These are phyloP conservation scores for Epichloe brachyelytri DNA, from an alignment of 2,329 filamentous ascomycete genomes.

Conservation along the genomic window DNA sequence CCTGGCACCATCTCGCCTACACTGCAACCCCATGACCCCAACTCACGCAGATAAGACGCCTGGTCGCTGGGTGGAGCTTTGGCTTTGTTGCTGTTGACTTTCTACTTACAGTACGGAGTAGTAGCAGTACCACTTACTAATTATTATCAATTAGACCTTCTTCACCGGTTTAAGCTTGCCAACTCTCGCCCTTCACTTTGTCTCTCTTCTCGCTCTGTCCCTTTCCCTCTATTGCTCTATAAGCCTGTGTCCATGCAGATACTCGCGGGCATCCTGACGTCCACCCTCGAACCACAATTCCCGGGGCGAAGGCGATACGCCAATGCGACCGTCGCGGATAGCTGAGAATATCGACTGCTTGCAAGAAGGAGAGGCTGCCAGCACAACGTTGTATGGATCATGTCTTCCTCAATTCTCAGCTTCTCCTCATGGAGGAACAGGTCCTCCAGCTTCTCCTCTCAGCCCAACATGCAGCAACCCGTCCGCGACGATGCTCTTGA, in stretches of 20 bases:
- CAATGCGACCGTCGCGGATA: constrained; percentile 8
- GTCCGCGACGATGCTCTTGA: constrained; percentile 15
- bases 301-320: constrained; percentile 7
- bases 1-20: not conserved
- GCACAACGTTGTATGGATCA: constrained; percentile 12
- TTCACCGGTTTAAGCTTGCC: not conserved
- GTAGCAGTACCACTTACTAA: not conserved
- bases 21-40: no score
- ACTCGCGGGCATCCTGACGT: not conserved
- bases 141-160: not conserved
- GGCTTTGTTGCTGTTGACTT: not conserved
- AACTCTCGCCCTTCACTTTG: not conserved
- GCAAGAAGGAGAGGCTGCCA: not conserved
- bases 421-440: constrained; percentile 37
- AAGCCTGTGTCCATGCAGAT: not conserved
- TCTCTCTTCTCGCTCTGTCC: not conserved
- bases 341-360: constrained; percentile 7
- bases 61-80: not conserved
- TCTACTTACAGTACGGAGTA: not conserved
- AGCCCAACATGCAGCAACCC: constrained; percentile 16
- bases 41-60: no score
- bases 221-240: not conserved
- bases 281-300: not conserved
- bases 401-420: constrained; percentile 33
- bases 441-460: constrained; percentile 24